Conservation (phyloP, 768 basidiomycete genomes). For the Rhodotorula graminis region DNA sequence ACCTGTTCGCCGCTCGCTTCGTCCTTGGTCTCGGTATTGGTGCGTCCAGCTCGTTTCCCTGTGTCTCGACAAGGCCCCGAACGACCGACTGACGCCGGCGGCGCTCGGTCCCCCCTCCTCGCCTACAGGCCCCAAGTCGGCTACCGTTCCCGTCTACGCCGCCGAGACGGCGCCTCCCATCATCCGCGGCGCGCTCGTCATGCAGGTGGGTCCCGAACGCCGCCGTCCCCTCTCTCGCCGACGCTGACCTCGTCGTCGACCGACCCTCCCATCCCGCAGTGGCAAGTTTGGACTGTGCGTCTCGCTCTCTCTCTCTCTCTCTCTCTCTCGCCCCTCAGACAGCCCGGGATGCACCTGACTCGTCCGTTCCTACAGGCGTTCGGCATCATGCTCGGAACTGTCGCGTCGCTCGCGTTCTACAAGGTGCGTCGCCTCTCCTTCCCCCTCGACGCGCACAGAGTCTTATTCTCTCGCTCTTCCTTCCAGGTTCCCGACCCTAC, state of each 20-base stretch:
- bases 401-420: slow-evolving; percentile 15
- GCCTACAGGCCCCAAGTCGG: not conserved
- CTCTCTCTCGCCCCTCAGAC: too few relatives aligned
- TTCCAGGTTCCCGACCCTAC: not conserved
- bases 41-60: not conserved
- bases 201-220: slow-evolving; percentile 53
- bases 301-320: slow-evolving; percentile 45
- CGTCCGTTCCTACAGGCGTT: not conserved
- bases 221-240: not conserved
- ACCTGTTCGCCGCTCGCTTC: slow-evolving; percentile 19
- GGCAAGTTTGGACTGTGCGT: slow-evolving; percentile 51
- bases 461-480: not conserved
- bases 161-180: slow-evolving; percentile 60
- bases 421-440: not conserved
- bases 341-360: too few relatives aligned
- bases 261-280: slow-evolving; percentile 43
- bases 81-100: too few relatives aligned
- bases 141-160: not conserved
- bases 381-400: not conserved
- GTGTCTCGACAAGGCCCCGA: too few relatives aligned
- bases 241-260: too few relatives aligned
- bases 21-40: slow-evolving; percentile 24
- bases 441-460: too few relatives aligned
- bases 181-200: slow-evolving; percentile 64
- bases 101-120: not conserved